Percentiles rank a stretch among this genome's conserved stretches.
Conservation (phyloP, 1,284 basidiomycete genomes). For the Pseudozyma flocculosa region DNA sequence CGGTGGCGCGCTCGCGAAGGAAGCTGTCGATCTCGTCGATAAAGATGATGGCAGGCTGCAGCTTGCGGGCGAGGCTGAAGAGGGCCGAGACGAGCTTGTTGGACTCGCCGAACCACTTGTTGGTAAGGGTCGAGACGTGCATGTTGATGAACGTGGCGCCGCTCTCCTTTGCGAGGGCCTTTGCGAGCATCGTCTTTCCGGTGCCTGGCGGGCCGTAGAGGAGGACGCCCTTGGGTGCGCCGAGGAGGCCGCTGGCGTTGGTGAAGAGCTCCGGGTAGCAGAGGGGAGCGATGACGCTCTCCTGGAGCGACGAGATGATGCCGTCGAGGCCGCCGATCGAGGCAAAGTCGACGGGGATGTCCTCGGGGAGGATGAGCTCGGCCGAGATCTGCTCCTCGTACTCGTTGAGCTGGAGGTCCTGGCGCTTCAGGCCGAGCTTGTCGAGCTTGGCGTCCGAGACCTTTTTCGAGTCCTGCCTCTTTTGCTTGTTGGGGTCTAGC, state of each 20-base stretch:
- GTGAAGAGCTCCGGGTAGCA: constrained; percentile 87
- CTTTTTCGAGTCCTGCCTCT: constrained; percentile 54
- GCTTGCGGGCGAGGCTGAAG: constrained; percentile 73
- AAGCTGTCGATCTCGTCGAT: constrained; percentile 86
- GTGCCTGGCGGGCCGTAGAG: constrained; percentile 60
- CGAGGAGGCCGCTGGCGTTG: constrained; percentile 63
- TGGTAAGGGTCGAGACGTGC: constrained; percentile 62
- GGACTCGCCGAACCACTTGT: constrained; percentile 90
- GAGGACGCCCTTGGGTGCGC: constrained; percentile 64
- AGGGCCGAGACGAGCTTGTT: constrained; percentile 88
- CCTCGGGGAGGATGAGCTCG: constrained; percentile 62
- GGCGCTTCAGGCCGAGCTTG: constrained; percentile 47
- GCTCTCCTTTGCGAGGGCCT: constrained; percentile 71
- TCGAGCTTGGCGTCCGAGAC: constrained; percentile 50
- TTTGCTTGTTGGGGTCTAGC: constrained; percentile 58
- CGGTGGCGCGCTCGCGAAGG: constrained; percentile 77
- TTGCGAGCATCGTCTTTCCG: constrained; percentile 61
- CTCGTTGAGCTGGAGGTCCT: constrained; percentile 49
- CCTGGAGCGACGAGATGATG: constrained; percentile 85
- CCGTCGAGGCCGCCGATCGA: constrained; percentile 91
- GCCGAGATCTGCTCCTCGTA: constrained; percentile 62
- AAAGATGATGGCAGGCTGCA: constrained; percentile 76
- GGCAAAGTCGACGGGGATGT: constrained; percentile 62
- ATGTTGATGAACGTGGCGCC: constrained; percentile 81
- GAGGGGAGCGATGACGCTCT: constrained; percentile 94